Evolutionary conservation across 345 rosid species (phyloP), one percentile per base, ranked within the genome.

Genomic region (Cardamine chenopodiifolia): DNA sequence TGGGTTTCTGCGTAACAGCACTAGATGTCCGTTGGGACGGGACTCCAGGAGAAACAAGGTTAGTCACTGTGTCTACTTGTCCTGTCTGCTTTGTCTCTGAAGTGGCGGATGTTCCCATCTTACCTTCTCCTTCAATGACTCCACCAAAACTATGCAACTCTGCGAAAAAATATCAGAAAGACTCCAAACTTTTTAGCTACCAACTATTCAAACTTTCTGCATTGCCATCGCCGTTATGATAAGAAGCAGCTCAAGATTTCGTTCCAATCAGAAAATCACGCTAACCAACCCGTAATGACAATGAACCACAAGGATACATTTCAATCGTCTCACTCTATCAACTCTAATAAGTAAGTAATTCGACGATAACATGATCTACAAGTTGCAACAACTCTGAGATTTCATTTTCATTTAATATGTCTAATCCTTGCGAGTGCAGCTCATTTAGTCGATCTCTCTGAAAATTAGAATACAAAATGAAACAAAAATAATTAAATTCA

Each of bases 121-220:
- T 86, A 6, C 54, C 78, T 32, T 93, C 97, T 0, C 55, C 48
- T 57, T 87, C 94, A 56, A 82, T 78, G 32, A 84, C 94, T 9
- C 97, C 98, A 23, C 97, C 98, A 73, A 85, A 86, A 19, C 83
- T 82, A 72, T 89, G 94, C 53, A 93, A 81, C 79, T 93, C 98
- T 91, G 86, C 72, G 65, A 20, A 42, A 40, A 66, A 7, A 11
- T 20, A 19, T 52, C 69, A 62, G 9, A 52, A 37, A 32, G 64
- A 61, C 31, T 4, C 18, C 18, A 55, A 19, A 29, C 48, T 47
- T 66, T 40, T 44, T 48, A 71, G 59, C 59, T 34, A 48, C 7
- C 58, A 0, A 59, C 19, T 3, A 26, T 60, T 8, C 22, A 28
- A 68, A 39, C 55, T 61, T 39, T 68, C 39, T 10, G 34, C 52